A percentile compares a stretch with the other conserved stretches of the same genome.
phyloP scores from a whole-genome alignment of 352 stramenopile genomes.

The Pilasporangium apinafurcum region DNA sequence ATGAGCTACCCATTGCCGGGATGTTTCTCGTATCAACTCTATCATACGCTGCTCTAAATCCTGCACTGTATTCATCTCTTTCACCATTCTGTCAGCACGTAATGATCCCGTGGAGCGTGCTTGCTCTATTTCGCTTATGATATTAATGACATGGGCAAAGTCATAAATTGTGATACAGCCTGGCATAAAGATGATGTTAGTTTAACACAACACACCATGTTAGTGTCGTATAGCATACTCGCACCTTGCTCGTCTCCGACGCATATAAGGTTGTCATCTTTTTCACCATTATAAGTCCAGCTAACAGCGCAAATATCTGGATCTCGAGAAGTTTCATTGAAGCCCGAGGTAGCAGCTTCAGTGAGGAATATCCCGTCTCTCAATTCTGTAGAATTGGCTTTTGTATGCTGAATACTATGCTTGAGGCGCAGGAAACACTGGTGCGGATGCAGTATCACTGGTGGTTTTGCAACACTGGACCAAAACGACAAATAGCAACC shows the following conservation, averaged over 20 bases:
- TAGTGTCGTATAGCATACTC: too few relatives aligned
- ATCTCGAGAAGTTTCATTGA: neutral
- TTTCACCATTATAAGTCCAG: conserved; percentile 17
- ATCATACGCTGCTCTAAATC: conserved; percentile 1
- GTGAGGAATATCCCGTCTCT: too few relatives aligned
- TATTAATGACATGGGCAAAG: conserved; percentile 6
- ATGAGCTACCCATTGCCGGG: conserved; percentile 20
- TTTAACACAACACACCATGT: neutral
- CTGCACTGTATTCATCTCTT: neutral
- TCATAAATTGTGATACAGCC: conserved; percentile 25
- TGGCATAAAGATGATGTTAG: neutral
- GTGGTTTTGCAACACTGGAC: conserved; percentile 20
- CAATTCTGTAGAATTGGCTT: conserved; percentile 10
- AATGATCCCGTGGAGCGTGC: neutral
- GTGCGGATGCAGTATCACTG: conserved; percentile 9
- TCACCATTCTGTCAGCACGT: neutral
- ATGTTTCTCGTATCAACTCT: too few relatives aligned
- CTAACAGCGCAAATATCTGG: conserved; percentile 8
- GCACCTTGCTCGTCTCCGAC: conserved; percentile 35
- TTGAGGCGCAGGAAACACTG: conserved; percentile 11
- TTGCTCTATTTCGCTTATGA: neutral
- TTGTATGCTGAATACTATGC: conserved; percentile 7
- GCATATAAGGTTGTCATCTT: conserved; percentile 18
- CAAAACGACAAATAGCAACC: conserved; percentile 27
- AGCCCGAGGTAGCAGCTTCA: too few relatives aligned